A percentile compares a stretch with the other conserved stretches of the same genome.
Evolutionary conservation across 1,284 basidiomycete genomes (phyloP).

Genomic region (Sanghuangporus sanghuang): DNA sequence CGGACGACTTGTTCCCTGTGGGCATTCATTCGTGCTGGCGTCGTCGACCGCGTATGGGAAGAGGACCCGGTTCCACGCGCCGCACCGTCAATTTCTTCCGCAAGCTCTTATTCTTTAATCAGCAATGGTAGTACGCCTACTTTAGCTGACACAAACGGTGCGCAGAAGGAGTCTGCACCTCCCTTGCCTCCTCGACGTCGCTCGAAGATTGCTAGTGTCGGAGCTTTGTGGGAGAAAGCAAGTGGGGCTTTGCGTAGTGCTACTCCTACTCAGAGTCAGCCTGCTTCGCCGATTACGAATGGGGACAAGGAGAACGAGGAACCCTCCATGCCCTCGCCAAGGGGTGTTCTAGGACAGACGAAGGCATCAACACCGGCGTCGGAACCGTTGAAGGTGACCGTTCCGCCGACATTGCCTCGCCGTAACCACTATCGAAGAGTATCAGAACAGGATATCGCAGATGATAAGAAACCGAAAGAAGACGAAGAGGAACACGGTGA

Average conservation of each 20-base stretch:
- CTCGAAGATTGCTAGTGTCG: slow-evolving; percentile 24
- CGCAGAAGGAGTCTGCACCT: slow-evolving; percentile 22
- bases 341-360: slow-evolving; percentile 7
- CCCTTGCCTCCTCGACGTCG: slow-evolving; percentile 28
- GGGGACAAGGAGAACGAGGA: slow-evolving; percentile 18
- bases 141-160: slow-evolving; percentile 10
- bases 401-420: slow-evolving; percentile 29
- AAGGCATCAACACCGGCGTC: slow-evolving; percentile 9
- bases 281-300: slow-evolving; percentile 29
- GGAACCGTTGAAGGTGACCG: slow-evolving; percentile 18
- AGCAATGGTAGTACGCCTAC: slow-evolving; percentile 9
- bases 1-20: slow-evolving; percentile 88
- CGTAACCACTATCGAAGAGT: slow-evolving; percentile 32
- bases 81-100: slow-evolving; percentile 17
- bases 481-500: not conserved
- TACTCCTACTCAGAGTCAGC: slow-evolving; percentile 6
- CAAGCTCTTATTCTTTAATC: slow-evolving; percentile 21
- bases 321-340: not conserved
- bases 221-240: slow-evolving; percentile 17
- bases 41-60: slow-evolving; percentile 84
- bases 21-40: slow-evolving; percentile 79
- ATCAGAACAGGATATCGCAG: not conserved
- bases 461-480: not conserved
- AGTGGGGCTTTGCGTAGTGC: slow-evolving; percentile 11
- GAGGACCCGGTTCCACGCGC: slow-evolving; percentile 49